A percentile compares a stretch with the other conserved stretches of the same genome.
These are phyloP conservation scores for Cystobasidiaceae sp. DNA, from an alignment of 1,284 basidiomycete genomes.

Conservation along the genomic window DNA sequence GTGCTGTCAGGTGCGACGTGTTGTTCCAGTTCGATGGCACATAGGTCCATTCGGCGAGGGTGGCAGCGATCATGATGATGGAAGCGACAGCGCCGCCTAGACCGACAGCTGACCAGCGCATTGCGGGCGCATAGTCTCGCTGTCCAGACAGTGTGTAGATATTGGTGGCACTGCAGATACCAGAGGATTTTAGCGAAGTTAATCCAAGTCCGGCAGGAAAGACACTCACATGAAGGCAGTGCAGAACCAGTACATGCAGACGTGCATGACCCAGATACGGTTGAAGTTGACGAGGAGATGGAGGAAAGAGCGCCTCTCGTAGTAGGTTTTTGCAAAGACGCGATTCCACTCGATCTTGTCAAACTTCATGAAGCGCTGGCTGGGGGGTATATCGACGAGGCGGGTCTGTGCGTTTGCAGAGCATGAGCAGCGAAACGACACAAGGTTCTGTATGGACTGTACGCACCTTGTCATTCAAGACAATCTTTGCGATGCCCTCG, in stretches of 20 bases:
- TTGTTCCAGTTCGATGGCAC: slow-evolving; percentile 97
- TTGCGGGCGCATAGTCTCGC: slow-evolving; percentile 55
- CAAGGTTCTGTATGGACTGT: not conserved
- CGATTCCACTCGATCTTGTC: slow-evolving; percentile 89
- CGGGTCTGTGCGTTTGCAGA: slow-evolving; percentile 73
- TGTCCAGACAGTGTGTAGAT: slow-evolving; percentile 58
- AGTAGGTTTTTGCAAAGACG: slow-evolving; percentile 96
- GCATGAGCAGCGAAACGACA: slow-evolving; percentile 2
- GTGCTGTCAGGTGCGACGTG: slow-evolving; percentile 82
- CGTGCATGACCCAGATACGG: slow-evolving; percentile 92
- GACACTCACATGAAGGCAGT: slow-evolving; percentile 54
- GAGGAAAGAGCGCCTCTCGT: slow-evolving; percentile 87
- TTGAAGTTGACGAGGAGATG: slow-evolving; percentile 97
- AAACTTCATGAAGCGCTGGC: slow-evolving; percentile 90
- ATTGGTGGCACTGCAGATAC: slow-evolving; percentile 69
- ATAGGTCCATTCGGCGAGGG: slow-evolving; percentile 86
- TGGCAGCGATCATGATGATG: slow-evolving; percentile 86
- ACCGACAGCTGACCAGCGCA: slow-evolving; percentile 81
- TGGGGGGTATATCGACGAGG: slow-evolving; percentile 78
- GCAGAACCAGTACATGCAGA: slow-evolving; percentile 89
- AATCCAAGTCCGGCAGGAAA: no score
- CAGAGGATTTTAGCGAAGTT: not conserved
- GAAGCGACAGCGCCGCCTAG: slow-evolving; percentile 86
- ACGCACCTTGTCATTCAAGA: slow-evolving; percentile 74
- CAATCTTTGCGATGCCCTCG: slow-evolving; percentile 91